Conservation (phyloP, 1,284 basidiomycete species). For the Heterobasidion occidentale region DNA sequence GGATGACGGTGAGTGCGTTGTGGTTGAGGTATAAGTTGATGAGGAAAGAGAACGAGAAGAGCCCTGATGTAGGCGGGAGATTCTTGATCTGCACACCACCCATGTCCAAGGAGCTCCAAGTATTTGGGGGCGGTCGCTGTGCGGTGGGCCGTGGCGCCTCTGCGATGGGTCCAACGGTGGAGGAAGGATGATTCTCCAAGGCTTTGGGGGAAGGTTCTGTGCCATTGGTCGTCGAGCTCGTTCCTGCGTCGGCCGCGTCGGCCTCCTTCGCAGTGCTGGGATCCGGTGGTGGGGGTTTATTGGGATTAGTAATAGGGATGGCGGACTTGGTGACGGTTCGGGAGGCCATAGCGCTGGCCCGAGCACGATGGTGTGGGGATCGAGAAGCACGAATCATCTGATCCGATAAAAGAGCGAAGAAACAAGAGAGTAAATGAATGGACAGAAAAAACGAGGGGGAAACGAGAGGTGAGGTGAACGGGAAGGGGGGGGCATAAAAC, state of each 20-base stretch:
- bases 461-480: background rate
- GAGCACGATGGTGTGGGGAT: slow-evolving; percentile 73
- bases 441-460: background rate
- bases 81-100: slow-evolving; percentile 93
- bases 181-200: slow-evolving; percentile 59
- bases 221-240: slow-evolving; percentile 11
- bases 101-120: slow-evolving; percentile 94
- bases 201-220: slow-evolving; percentile 29
- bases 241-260: slow-evolving; percentile 7
- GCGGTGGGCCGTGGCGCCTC: slow-evolving; percentile 52
- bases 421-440: slow-evolving; percentile 1
- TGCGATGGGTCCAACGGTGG: slow-evolving; percentile 60
- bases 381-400: slow-evolving; percentile 71
- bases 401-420: background rate
- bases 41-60: slow-evolving; percentile 92
- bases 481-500: background rate
- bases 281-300: slow-evolving; percentile 42
- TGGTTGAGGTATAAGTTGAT: slow-evolving; percentile 97
- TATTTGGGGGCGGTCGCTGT: slow-evolving; percentile 55
- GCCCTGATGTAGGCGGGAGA: slow-evolving; percentile 72
- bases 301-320: slow-evolving; percentile 80
- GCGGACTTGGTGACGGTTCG: slow-evolving; percentile 72
- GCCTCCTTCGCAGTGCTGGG: slow-evolving; percentile 26
- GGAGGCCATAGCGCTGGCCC: slow-evolving; percentile 73
- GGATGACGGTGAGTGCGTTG: slow-evolving; percentile 79